Percentiles rank a stretch among this genome's conserved stretches.
These are phyloP conservation scores for Myriosclerotinia duriaeana DNA, from an alignment of 2,329 filamentous ascomycete genomes.

Conservation along the genomic window DNA sequence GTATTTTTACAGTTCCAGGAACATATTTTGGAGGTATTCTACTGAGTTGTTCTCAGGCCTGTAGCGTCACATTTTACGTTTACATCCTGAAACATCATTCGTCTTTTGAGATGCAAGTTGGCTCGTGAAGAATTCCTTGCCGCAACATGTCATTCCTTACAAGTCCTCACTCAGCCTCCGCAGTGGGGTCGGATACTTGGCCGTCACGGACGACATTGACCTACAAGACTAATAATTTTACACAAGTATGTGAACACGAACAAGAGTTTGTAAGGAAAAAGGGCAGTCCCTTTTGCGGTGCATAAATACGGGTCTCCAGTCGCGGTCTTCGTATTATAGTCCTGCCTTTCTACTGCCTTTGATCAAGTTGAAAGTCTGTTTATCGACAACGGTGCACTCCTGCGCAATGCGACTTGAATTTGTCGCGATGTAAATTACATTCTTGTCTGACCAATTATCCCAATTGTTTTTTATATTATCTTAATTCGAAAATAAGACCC, in stretches of 20 bases:
- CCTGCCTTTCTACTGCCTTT: not conserved
- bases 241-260: not conserved
- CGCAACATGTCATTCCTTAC: slow-evolving; percentile 2
- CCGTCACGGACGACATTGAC: not conserved
- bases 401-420: not conserved
- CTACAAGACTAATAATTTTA: not conserved
- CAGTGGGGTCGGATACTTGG: not conserved
- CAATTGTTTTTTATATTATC: not conserved
- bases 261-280: not conserved
- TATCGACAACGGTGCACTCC: not conserved
- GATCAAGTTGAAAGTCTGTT: not conserved
- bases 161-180: not conserved
- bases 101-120: not conserved
- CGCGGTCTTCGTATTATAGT: not conserved
- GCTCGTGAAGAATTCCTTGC: slow-evolving; percentile 1
- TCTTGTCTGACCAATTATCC: not conserved
- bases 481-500: not conserved
- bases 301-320: slow-evolving; percentile 2
- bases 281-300: not conserved
- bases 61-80: not conserved
- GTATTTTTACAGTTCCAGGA: not conserved
- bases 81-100: not conserved
- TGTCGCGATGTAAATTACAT: not conserved
- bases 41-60: not conserved
- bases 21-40: not conserved